Conservation (phyloP, 1,139 yeast genomes). For the Geotrichum candidum region DNA sequence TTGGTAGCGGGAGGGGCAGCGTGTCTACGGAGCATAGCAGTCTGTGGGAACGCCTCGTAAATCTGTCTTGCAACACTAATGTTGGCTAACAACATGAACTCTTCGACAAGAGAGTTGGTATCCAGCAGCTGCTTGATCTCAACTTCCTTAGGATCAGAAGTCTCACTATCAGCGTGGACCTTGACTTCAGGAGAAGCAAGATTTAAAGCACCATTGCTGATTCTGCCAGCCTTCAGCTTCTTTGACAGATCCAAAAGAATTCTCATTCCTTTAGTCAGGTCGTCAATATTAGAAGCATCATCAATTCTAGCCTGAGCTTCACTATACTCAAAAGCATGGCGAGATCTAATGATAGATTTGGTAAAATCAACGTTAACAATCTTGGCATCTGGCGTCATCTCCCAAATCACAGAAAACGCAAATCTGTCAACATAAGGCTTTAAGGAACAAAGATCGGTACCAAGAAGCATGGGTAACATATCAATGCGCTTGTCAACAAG, state of each 20-base stretch:
- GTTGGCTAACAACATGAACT: slow-evolving; percentile 96
- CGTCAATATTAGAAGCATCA: slow-evolving; percentile 70
- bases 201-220: slow-evolving; percentile 94
- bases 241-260: slow-evolving; percentile 70
- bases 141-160: slow-evolving; percentile 94
- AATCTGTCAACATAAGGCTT: slow-evolving; percentile 93
- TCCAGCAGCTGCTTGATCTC: slow-evolving; percentile 83
- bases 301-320: slow-evolving; percentile 90
- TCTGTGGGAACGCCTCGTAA: slow-evolving; percentile 89
- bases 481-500: slow-evolving; percentile 98
- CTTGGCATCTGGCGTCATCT: slow-evolving; percentile 77
- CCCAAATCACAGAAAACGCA: slow-evolving; percentile 96
- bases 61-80: slow-evolving; percentile 92
- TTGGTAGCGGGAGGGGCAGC: slow-evolving; percentile 93
- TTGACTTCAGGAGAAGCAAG: slow-evolving; percentile 97
- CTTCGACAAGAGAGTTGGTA: slow-evolving; percentile 94
- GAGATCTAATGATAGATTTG: slow-evolving; percentile 83
- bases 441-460: slow-evolving; percentile 92
- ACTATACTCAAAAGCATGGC: slow-evolving; percentile 94
- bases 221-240: slow-evolving; percentile 73
- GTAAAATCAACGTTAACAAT: slow-evolving; percentile 76
- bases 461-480: slow-evolving; percentile 93
- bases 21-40: slow-evolving; percentile 93
- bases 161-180: slow-evolving; percentile 94
- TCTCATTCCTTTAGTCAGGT: slow-evolving; percentile 84